Conservation (phyloP, 176 grass and related monocot species). For the Oryza meridionalis region DNA sequence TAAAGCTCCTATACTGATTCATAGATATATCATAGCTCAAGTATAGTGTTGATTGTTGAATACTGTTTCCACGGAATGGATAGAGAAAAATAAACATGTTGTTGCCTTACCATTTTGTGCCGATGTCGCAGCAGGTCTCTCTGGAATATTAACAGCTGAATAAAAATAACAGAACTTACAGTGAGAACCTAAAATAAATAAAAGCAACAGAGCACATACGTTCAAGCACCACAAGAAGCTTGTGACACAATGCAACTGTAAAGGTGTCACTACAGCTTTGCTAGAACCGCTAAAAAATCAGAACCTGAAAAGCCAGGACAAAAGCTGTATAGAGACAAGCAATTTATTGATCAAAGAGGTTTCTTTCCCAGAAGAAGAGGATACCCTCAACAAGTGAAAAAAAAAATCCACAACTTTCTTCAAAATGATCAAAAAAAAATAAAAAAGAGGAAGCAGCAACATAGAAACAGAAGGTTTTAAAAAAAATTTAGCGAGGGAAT, state of each 20-base stretch:
- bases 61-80: neutral
- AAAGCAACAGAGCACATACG: slow-evolving; percentile 3
- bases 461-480: too few relatives aligned
- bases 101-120: slow-evolving; percentile 61
- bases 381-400: neutral
- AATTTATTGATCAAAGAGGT: slow-evolving; percentile 25
- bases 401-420: neutral
- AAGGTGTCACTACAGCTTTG: slow-evolving; percentile 32
- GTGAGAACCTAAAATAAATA: neutral
- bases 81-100: neutral
- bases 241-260: slow-evolving; percentile 26
- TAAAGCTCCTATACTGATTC: neutral
- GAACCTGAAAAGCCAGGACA: slow-evolving; percentile 8
- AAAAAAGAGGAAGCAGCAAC: neutral
- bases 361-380: neutral
- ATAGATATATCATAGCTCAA: neutral
- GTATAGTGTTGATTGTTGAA: neutral
- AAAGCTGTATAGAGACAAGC: neutral
- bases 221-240: slow-evolving; percentile 26
- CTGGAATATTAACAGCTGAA: slow-evolving; percentile 85
- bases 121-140: slow-evolving; percentile 78
- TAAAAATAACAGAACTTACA: slow-evolving; percentile 38
- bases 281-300: slow-evolving; percentile 16
- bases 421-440: neutral
- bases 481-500: neutral